Conservation (phyloP, 2,329 filamentous ascomycete genomes). For the Albophoma yamanashiensis region DNA sequence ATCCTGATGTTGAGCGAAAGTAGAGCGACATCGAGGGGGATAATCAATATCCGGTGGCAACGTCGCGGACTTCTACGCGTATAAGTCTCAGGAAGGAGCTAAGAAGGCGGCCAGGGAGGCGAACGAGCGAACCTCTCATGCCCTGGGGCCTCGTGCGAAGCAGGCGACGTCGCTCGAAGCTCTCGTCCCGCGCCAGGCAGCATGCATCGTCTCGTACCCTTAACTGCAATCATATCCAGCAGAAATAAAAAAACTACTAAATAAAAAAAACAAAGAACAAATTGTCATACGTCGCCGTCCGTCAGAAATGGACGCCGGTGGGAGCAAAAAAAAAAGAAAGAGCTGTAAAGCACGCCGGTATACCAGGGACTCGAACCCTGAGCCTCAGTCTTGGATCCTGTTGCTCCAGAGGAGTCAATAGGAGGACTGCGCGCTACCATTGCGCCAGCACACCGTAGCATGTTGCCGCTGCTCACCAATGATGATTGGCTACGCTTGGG, state of each 20-base stretch:
- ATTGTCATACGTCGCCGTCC: too few species aligned
- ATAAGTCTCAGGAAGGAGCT: too few species aligned
- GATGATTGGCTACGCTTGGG: conserved; percentile 9
- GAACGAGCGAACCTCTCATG: neutral
- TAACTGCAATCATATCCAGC: too few species aligned
- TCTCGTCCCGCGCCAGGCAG: neutral
- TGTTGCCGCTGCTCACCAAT: conserved; percentile 3
- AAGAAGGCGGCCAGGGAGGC: neutral
- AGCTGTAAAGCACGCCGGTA: conserved; percentile 9
- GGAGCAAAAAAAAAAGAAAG: neutral
- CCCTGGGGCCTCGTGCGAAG: neutral
- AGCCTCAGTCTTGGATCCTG: conserved; percentile 21
- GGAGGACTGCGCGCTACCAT: conserved; percentile 29
- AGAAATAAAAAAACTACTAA: neutral
- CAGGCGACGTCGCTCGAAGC: neutral
- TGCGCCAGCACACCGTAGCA: conserved; percentile 20
- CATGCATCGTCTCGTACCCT: neutral
- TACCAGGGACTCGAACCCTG: conserved; percentile 29
- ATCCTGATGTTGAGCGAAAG: neutral
- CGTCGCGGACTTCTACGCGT: too few species aligned
- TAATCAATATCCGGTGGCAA: neutral
- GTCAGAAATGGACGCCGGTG: too few species aligned
- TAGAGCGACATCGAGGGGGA: neutral
- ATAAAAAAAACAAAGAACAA: neutral
- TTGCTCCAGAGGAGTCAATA: conserved; percentile 7